A percentile compares a stretch with the other conserved stretches of the same genome.
phyloP scores from a whole-genome alignment of 495 filamentous ascomycete species.

The Penicillium argentinense region DNA sequence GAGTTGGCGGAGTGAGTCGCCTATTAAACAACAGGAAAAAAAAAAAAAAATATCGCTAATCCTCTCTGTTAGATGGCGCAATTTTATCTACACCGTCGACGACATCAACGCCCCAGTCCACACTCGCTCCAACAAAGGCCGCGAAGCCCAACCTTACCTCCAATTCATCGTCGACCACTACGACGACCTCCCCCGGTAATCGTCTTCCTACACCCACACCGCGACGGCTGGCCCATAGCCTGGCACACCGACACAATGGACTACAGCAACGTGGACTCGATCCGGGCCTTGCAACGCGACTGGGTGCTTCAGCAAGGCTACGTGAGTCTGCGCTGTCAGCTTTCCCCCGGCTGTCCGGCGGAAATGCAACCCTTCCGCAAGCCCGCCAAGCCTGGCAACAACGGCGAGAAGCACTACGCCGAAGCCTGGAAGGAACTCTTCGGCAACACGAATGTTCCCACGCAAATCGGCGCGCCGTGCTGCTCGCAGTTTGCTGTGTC shows the following conservation, averaged over 20 bases:
- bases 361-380: constrained; percentile 44
- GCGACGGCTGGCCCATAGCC: constrained; percentile 37
- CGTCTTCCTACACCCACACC: constrained; percentile 46
- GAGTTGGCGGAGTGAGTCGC: constrained; percentile 43
- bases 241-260: constrained; percentile 50
- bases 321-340: constrained; percentile 44
- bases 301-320: constrained; percentile 38
- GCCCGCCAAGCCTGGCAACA: constrained; percentile 53
- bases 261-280: constrained; percentile 44
- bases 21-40: neutral
- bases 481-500: constrained; percentile 72
- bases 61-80: constrained; percentile 36
- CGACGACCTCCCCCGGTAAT: constrained; percentile 40
- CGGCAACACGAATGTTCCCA: constrained; percentile 43
- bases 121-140: constrained; percentile 48
- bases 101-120: constrained; percentile 34
- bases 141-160: constrained; percentile 48
- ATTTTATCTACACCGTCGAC: constrained; percentile 48
- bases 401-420: constrained; percentile 38
- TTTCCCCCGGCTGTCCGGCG: constrained; percentile 40
- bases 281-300: constrained; percentile 38
- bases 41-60: constrained; percentile 8
- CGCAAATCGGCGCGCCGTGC: constrained; percentile 54
- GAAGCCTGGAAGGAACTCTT: constrained; percentile 47
- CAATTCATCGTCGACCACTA: constrained; percentile 51